These are phyloP conservation scores for Sporisorium graminicola DNA, from an alignment of 1,284 basidiomycete species.

Conservation along the genomic window DNA sequence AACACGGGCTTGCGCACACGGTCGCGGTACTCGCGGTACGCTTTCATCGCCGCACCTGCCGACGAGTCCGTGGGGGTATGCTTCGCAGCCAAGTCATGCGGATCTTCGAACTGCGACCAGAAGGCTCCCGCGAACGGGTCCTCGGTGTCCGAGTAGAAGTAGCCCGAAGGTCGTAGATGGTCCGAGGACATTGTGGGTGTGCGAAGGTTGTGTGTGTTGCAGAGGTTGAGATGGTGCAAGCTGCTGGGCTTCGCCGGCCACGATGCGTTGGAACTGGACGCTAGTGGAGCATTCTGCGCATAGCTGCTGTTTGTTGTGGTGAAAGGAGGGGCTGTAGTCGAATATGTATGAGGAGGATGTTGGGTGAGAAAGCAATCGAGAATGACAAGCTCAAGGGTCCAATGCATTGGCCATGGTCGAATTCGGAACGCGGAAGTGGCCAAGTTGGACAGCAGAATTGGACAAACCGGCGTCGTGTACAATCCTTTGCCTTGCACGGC, in stretches of 20 bases:
- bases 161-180: constrained; percentile 16
- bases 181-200: neutral
- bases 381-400: neutral
- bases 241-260: too few relatives aligned
- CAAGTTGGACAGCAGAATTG: constrained; percentile 7
- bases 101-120: constrained; percentile 45
- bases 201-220: neutral
- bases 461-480: neutral
- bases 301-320: neutral
- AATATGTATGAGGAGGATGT: too few relatives aligned
- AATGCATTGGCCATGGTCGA: neutral
- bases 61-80: constrained; percentile 40
- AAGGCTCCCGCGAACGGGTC: constrained; percentile 41
- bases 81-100: constrained; percentile 37
- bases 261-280: neutral
- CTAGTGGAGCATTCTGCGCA: neutral
- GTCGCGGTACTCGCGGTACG: constrained; percentile 63
- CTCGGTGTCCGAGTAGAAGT: constrained; percentile 33
- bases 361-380: too few relatives aligned
- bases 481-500: neutral
- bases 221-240: too few relatives aligned
- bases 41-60: constrained; percentile 55
- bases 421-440: constrained; percentile 11
- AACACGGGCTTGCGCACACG: constrained; percentile 55
- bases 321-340: too few relatives aligned